These are phyloP conservation scores for Chaetomiaceae sp. DNA, from an alignment of 2,329 filamentous ascomycete genomes.

Conservation along the genomic window DNA sequence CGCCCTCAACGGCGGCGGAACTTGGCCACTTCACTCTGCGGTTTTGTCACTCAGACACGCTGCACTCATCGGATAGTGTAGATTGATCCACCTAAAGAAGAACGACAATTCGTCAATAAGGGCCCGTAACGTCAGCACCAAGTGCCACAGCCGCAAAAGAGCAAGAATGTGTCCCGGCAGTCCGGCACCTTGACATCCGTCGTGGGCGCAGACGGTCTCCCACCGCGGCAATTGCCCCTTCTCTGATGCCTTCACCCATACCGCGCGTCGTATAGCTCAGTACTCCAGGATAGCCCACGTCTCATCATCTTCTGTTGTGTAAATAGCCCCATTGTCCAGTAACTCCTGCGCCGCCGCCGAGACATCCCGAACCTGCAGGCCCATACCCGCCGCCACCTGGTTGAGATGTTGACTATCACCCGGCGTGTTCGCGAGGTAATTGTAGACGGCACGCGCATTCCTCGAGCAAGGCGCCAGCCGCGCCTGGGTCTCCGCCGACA, in stretches of 20 bases:
- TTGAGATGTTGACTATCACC: conserved; percentile 81
- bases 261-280: conserved; percentile 26
- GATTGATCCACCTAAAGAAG: too few relatives aligned
- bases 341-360: conserved; percentile 77
- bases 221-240: neutral
- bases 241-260: neutral
- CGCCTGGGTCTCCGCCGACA: conserved; percentile 26
- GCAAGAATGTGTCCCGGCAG: too few relatives aligned
- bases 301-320: conserved; percentile 85
- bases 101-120: neutral
- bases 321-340: conserved; percentile 66
- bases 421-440: conserved; percentile 58
- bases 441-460: conserved; percentile 63
- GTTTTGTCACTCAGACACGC: neutral
- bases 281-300: conserved; percentile 83
- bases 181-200: too few relatives aligned
- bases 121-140: neutral
- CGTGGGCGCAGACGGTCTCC: too few relatives aligned
- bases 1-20: neutral
- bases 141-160: too few relatives aligned
- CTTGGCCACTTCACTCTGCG: neutral
- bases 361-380: conserved; percentile 64
- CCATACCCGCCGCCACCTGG: conserved; percentile 60
- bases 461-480: conserved; percentile 46
- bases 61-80: neutral